These are phyloP conservation scores for Leccinum pallidistipes DNA, from an alignment of 1,284 basidiomycete species.

Conservation along the genomic window DNA sequence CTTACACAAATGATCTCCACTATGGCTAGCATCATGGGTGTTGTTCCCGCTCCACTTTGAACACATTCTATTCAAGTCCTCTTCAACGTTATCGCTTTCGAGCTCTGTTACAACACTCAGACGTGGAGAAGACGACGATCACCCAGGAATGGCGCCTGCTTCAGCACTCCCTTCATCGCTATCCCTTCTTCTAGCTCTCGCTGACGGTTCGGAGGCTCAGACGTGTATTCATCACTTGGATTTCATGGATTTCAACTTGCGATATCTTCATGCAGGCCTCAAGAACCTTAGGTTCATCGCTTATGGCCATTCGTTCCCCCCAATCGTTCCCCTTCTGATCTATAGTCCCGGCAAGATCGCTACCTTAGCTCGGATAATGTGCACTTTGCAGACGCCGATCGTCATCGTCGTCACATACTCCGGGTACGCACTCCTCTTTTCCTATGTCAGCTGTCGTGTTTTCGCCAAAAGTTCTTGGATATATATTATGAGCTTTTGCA, in stretches of 20 bases:
- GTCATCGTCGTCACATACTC: too few relatives aligned
- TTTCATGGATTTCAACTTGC: constrained; percentile 97
- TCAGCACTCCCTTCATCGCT: constrained; percentile 71
- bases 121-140: constrained; percentile 39
- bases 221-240: constrained; percentile 85
- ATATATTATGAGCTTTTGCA: constrained; percentile 18
- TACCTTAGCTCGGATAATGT: too few relatives aligned
- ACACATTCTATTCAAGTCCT: constrained; percentile 32
- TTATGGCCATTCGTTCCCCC: constrained; percentile 89
- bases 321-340: constrained; percentile 91
- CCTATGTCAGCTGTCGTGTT: constrained; percentile 3
- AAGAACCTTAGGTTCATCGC: constrained; percentile 96
- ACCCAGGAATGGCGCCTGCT: constrained; percentile 68
- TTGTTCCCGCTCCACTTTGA: constrained; percentile 47
- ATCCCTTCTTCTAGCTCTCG: constrained; percentile 62
- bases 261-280: constrained; percentile 88
- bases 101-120: constrained; percentile 34
- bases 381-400: too few relatives aligned
- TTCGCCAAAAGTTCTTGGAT: constrained; percentile 22
- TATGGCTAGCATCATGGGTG: constrained; percentile 96
- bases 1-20: constrained; percentile 90
- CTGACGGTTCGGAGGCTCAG: constrained; percentile 82
- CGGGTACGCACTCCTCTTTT: background rate
- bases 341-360: constrained; percentile 94
- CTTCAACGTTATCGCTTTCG: constrained; percentile 30